Percentiles rank a stretch among this genome's conserved stretches.
Conservation (phyloP, 2,329 filamentous ascomycete genomes). For the Fusarium irregulare region DNA sequence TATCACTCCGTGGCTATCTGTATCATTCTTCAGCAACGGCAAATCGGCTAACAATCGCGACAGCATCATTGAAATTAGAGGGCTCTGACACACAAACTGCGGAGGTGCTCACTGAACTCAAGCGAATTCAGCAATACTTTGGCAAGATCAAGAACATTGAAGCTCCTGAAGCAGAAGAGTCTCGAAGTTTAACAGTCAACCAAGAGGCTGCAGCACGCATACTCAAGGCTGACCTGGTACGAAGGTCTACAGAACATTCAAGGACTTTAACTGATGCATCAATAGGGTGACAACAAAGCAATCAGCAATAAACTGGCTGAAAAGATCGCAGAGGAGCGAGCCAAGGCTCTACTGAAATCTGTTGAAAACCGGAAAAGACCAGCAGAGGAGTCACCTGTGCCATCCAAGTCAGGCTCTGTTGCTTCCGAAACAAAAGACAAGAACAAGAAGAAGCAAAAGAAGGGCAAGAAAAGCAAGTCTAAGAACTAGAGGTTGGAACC, state of each 20-base stretch:
- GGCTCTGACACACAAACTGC: conserved; percentile 86
- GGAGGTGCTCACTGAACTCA: conserved; percentile 85
- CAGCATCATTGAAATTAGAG: conserved; percentile 79
- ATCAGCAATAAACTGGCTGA: conserved; percentile 65
- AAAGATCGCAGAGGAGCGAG: conserved; percentile 67
- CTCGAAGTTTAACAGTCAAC: conserved; percentile 69
- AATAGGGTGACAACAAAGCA: conserved; percentile 62
- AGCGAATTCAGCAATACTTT: conserved; percentile 90
- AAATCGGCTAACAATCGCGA: conserved; percentile 1
- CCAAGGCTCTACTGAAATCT: conserved; percentile 62
- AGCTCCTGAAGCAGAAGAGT: conserved; percentile 58
- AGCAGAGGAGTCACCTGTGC: conserved; percentile 49
- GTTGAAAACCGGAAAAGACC: conserved; percentile 59
- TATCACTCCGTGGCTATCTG: too few relatives aligned
- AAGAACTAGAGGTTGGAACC: conserved; percentile 35
- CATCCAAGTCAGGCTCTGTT: conserved; percentile 35
- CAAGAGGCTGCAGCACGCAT: conserved; percentile 84
- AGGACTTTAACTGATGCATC: conserved; percentile 26
- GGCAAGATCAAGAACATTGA: conserved; percentile 87
- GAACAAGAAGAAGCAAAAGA: conserved; percentile 51
- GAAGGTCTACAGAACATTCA: conserved; percentile 40
- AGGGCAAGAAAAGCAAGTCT: conserved; percentile 49
- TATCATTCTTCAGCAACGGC: not conserved
- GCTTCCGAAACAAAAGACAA: conserved; percentile 37
- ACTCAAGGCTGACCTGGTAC: conserved; percentile 81